A percentile compares a stretch with the other conserved stretches of the same genome.
These are phyloP conservation scores for Colletotrichum sansevieriae DNA, from an alignment of 2,329 filamentous ascomycete species.

Conservation along the genomic window DNA sequence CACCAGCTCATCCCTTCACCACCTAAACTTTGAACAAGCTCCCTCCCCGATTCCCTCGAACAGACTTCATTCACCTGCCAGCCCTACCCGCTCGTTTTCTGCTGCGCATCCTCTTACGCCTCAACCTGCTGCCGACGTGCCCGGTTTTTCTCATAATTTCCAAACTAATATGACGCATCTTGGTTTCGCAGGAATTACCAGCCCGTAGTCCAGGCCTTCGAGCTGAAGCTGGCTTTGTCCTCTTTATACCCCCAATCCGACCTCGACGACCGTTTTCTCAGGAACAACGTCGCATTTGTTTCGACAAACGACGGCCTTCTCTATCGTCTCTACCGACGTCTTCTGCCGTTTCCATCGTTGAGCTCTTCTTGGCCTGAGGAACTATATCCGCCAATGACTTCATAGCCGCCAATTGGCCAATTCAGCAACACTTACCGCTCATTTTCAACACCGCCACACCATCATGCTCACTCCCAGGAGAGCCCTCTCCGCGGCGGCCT, in stretches of 20 bases:
- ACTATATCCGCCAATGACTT: constrained; percentile 15
- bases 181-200: constrained; percentile 26
- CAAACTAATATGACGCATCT: constrained; percentile 37
- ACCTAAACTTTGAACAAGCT: constrained; percentile 34
- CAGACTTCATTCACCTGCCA: constrained; percentile 35
- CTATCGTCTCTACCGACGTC: constrained; percentile 3
- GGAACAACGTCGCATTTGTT: constrained; percentile 29
- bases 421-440: constrained; percentile 3
- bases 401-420: constrained; percentile 12
- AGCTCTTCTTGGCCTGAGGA: constrained; percentile 10
- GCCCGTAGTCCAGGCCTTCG: constrained; percentile 3
- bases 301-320: constrained; percentile 7
- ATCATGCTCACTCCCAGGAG: constrained; percentile 84
- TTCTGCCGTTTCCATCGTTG: neutral
- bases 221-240: constrained; percentile 8
- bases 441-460: constrained; percentile 27
- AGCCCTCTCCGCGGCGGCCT: constrained; percentile 78
- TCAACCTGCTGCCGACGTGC: constrained; percentile 20
- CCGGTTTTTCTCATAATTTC: constrained; percentile 28
- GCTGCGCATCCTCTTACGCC: constrained; percentile 6
- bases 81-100: constrained; percentile 25
- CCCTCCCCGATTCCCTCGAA: constrained; percentile 22
- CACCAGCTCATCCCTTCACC: constrained; percentile 40
- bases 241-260: constrained; percentile 26
- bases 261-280: constrained; percentile 1